phyloP scores from a whole-genome alignment of 2,329 filamentous ascomycete genomes.

The Sarocladium oryzae region DNA sequence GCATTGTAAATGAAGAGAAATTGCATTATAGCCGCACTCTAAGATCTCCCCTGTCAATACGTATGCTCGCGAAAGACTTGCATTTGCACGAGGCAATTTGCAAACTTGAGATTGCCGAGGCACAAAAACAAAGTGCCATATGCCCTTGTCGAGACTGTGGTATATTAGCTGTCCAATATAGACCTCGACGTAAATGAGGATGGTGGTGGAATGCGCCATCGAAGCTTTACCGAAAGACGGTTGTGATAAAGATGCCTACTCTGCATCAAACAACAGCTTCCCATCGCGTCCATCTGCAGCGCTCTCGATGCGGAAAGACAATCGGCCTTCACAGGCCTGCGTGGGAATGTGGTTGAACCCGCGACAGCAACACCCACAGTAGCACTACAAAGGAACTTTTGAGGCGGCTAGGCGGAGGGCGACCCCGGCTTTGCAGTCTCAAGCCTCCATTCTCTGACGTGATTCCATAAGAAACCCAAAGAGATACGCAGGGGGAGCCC shows the following conservation, averaged over 20 bases:
- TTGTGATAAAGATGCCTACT: neutral
- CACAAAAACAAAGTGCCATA: neutral
- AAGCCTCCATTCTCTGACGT: neutral
- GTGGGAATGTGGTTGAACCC: neutral
- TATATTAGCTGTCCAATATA: neutral
- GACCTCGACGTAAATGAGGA: neutral
- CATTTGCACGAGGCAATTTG: neutral
- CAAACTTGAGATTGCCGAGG: neutral
- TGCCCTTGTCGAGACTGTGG: neutral
- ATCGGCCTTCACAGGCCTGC: neutral
- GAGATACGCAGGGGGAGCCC: too few species aligned
- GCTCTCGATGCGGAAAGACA: conserved; percentile 3
- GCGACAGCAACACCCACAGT: neutral
- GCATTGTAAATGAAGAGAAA: conserved; percentile 5
- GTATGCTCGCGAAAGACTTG: neutral
- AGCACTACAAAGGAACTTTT: conserved; percentile 5
- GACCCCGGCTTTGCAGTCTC: neutral
- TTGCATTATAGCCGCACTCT: neutral
- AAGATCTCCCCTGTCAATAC: neutral
- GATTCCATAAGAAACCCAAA: neutral
- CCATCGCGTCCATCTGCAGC: neutral
- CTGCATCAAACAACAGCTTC: neutral
- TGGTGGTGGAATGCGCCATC: conserved; percentile 6
- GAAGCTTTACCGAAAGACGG: neutral
- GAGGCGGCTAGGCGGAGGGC: neutral